Evolutionary conservation across 768 basidiomycete genomes (phyloP), one percentile per base, ranked within the genome.

Genomic region (Leucosporidium creatinivorum): DNA sequence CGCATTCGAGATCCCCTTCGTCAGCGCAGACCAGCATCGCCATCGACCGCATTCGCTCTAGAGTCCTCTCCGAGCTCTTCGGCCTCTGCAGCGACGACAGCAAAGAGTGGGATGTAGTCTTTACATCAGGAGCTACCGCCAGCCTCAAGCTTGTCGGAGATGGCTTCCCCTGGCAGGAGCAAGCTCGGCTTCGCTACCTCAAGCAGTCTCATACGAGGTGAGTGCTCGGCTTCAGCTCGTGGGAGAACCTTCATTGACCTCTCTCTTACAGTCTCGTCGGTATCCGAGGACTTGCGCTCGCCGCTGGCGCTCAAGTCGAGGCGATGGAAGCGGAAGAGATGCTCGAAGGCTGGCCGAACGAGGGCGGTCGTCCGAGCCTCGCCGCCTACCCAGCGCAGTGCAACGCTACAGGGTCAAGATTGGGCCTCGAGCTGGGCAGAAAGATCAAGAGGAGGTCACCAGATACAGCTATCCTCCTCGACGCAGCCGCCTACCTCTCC

Each of bases 101-200:
- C 33, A 58, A 52, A 26, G 54, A 57, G 25, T 76, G 74, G 74
- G 74, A 73, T 23, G 61, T 76, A 33, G 67, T 76, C 49, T 76
- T 75, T 49, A 74, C 74, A 13, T 58, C 57, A 2, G 74, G 75
- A 5, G 67, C 74, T 19, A 76, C 75, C 6, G 72, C 64, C 17
- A 66, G 58, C 2, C 51, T 74, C 31, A 68, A 69, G 60, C 49
- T 72, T 39, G 65, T 76, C 23, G 74, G 62, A 3, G 72, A 73
- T n/a, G 61, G 60, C 1, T 74, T 70, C 62, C 54, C 62, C 7
- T 75, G 73, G 73, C 19, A 50, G 3, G 19, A 21, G 21, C 19
- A 5, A 56, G 19, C 58, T 30, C 28, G 31, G 39, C 69, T 58
- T 33, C 59, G 57, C 12, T 70, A 73, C 47, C 44, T 65, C 15